phyloP scores from a whole-genome alignment of 345 rosid species.

The Hevea brasiliensis region DNA sequence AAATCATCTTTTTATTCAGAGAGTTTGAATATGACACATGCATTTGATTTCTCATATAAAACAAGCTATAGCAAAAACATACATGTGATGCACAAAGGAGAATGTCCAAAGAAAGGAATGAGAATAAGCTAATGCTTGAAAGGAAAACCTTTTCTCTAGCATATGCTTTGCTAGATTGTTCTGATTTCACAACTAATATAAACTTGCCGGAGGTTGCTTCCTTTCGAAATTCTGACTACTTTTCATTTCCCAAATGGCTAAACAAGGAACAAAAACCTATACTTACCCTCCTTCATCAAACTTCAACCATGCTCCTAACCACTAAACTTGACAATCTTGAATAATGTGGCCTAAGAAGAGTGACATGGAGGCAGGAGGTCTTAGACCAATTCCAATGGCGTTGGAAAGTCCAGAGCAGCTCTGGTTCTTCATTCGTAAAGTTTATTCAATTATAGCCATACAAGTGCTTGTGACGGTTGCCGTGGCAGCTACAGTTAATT shows the following conservation, averaged over 20 bases:
- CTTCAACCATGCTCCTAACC: neutral
- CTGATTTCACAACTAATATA: neutral
- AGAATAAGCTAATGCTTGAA: neutral
- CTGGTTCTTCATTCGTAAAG: slow-evolving; percentile 14
- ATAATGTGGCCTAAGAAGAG: neutral
- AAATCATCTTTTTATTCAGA: neutral
- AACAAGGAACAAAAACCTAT: neutral
- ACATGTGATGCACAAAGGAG: neutral
- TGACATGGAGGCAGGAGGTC: neutral
- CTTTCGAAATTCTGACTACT: neutral
- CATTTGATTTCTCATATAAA: too few species aligned
- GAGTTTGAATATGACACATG: neutral
- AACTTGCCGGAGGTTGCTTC: neutral
- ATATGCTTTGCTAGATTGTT: neutral
- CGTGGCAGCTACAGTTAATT: slow-evolving; percentile 4
- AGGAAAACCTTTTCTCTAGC: neutral
- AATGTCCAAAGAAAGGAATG: neutral
- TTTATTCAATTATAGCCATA: neutral
- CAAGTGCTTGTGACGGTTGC: slow-evolving; percentile 11
- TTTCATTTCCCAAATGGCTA: neutral
- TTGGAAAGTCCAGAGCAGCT: neutral
- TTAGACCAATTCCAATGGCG: neutral
- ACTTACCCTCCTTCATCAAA: neutral
- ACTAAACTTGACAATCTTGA: neutral
- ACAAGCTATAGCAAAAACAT: too few species aligned